phyloP scores from a whole-genome alignment of 257 asterid genomes.

The Nicotiana attenuata region DNA sequence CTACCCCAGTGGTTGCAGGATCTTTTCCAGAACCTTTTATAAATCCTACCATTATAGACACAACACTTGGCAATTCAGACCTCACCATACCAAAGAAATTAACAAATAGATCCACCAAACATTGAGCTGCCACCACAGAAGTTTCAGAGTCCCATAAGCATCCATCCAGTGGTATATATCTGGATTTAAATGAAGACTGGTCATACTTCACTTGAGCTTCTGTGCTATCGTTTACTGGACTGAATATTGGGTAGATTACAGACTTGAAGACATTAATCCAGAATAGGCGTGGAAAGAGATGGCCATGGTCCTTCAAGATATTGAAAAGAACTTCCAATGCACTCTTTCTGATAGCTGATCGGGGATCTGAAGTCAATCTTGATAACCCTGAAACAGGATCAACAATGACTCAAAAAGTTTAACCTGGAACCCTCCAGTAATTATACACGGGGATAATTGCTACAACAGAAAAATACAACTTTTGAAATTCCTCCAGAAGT shows the following conservation, averaged over 20 bases:
- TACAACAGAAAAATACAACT: background rate
- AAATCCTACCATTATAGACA: constrained; percentile 58
- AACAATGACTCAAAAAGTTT: constrained; percentile 6
- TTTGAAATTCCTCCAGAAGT: background rate
- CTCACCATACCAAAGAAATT: constrained; percentile 59
- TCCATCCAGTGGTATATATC: constrained; percentile 45
- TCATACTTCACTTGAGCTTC: constrained; percentile 39
- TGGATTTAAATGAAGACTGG: constrained; percentile 27
- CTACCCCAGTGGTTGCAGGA: constrained; percentile 73
- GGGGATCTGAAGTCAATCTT: constrained; percentile 83
- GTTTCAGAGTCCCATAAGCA: constrained; percentile 82
- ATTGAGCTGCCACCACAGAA: constrained; percentile 63
- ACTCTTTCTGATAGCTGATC: constrained; percentile 88
- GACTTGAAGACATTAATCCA: constrained; percentile 68
- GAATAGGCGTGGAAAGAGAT: constrained; percentile 64
- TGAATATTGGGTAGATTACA: constrained; percentile 73
- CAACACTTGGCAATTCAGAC: constrained; percentile 61
- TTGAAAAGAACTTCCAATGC: constrained; percentile 93
- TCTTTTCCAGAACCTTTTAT: constrained; percentile 69
- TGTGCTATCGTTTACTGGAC: constrained; percentile 41
- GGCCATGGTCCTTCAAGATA: constrained; percentile 95
- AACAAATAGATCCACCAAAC: constrained; percentile 63
- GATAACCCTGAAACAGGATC: constrained; percentile 68
- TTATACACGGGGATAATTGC: background rate
- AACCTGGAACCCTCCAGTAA: background rate